A percentile compares a stretch with the other conserved stretches of the same genome.
Conservation (phyloP, 257 asterid genomes). For the Petunia secreta region DNA sequence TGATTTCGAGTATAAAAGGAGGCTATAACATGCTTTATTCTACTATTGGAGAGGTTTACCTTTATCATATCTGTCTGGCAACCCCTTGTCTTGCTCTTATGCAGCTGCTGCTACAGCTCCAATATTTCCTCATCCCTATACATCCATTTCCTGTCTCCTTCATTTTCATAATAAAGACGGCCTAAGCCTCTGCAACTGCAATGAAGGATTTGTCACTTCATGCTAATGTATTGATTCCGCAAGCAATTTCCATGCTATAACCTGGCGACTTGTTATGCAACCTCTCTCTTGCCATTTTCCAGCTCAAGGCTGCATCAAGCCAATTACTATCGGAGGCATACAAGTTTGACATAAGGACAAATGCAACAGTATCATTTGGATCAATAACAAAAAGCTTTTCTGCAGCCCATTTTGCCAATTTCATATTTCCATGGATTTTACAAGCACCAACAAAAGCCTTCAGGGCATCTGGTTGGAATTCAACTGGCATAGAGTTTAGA, state of each 20-base stretch:
- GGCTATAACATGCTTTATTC: background rate
- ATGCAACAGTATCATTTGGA: conserved; percentile 40
- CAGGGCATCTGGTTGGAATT: conserved; percentile 33
- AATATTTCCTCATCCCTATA: background rate
- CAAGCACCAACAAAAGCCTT: conserved; percentile 47
- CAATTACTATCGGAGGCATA: conserved; percentile 38
- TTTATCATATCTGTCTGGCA: no score
- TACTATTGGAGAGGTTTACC: background rate
- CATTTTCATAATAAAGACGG: conserved; percentile 27
- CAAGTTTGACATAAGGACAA: conserved; percentile 36
- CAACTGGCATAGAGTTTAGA: conserved; percentile 31
- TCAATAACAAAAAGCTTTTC: conserved; percentile 36
- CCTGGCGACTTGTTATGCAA: conserved; percentile 35
- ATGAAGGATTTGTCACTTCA: conserved; percentile 27
- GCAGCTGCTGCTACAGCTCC: background rate
- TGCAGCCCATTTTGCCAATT: conserved; percentile 38
- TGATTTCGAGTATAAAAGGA: background rate
- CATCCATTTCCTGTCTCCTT: conserved; percentile 19
- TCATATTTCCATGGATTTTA: conserved; percentile 37
- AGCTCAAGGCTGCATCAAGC: conserved; percentile 36
- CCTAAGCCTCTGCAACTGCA: conserved; percentile 2
- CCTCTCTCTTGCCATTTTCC: conserved; percentile 30
- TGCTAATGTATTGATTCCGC: conserved; percentile 26
- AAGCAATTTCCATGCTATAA: conserved; percentile 37
- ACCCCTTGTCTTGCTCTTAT: no score